Evolutionary conservation across 1,139 yeast species (phyloP).

Genomic region (Ogataea hybrid): DNA sequence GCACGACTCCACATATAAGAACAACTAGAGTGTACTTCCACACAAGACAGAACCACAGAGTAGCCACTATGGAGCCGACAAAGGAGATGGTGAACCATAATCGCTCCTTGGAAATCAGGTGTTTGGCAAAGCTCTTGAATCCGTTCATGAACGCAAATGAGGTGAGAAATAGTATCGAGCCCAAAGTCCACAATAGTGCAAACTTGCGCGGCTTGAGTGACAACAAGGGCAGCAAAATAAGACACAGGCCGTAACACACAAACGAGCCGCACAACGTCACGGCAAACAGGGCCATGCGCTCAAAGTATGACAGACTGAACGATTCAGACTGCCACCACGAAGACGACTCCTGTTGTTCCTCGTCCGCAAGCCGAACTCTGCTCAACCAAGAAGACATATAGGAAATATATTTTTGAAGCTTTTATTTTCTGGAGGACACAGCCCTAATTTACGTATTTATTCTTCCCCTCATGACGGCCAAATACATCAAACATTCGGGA

Average conservation of each 20-base stretch:
- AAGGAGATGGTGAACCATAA: constrained; percentile 50
- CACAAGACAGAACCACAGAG: constrained; percentile 46
- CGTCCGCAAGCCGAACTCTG: constrained; percentile 5
- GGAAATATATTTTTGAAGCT: neutral
- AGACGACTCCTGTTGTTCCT: constrained; percentile 2
- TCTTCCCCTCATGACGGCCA: constrained; percentile 13
- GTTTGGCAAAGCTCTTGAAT: constrained; percentile 44
- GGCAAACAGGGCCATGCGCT: constrained; percentile 54
- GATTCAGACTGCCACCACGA: constrained; percentile 6
- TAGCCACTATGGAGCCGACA: constrained; percentile 47
- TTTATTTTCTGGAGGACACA: neutral
- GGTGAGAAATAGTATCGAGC: constrained; percentile 54
- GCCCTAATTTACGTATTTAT: neutral
- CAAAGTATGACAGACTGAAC: constrained; percentile 55
- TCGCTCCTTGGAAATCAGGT: constrained; percentile 50
- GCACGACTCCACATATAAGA: constrained; percentile 49
- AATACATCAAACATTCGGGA: constrained; percentile 52
- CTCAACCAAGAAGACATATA: constrained; percentile 6
- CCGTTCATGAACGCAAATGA: constrained; percentile 63
- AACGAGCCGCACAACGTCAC: constrained; percentile 54
- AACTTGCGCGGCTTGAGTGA: constrained; percentile 57
- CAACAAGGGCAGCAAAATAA: constrained; percentile 55
- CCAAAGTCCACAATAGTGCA: constrained; percentile 60
- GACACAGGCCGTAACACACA: constrained; percentile 53
- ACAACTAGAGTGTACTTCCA: constrained; percentile 49